These are phyloP conservation scores for Colletotrichum euphorbiae DNA, from an alignment of 2,329 filamentous ascomycete genomes.

Conservation along the genomic window DNA sequence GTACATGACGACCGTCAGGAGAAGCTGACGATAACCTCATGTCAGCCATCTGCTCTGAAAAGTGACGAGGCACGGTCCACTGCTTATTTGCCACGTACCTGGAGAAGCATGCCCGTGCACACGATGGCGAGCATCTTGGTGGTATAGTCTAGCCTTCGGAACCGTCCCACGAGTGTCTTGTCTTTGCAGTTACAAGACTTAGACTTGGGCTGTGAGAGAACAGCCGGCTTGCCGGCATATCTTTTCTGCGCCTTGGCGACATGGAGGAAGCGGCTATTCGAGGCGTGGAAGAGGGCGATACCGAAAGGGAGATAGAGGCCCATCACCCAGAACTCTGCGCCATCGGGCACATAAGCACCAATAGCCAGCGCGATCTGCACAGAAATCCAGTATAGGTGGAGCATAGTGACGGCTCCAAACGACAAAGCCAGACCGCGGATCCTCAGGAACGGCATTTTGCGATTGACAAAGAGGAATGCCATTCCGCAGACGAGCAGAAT, in stretches of 20 bases:
- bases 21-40: constrained; percentile 55
- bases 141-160: constrained; percentile 57
- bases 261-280: constrained; percentile 70
- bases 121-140: constrained; percentile 63
- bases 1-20: constrained; percentile 70
- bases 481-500: constrained; percentile 53
- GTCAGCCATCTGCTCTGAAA: constrained; percentile 33
- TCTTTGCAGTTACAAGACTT: constrained; percentile 38
- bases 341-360: constrained; percentile 58
- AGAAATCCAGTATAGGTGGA: constrained; percentile 58
- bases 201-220: constrained; percentile 33
- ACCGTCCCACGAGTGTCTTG: constrained; percentile 50
- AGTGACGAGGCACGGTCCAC: constrained; percentile 19
- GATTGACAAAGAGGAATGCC: constrained; percentile 53
- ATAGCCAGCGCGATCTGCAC: constrained; percentile 54
- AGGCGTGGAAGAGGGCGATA: constrained; percentile 74
- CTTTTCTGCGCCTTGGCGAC: constrained; percentile 65
- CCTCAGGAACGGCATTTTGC: constrained; percentile 54
- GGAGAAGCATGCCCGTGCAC: constrained; percentile 64
- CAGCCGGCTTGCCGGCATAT: constrained; percentile 37
- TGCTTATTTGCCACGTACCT: constrained; percentile 57
- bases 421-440: constrained; percentile 47
- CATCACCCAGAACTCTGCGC: constrained; percentile 75
- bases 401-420: constrained; percentile 50
- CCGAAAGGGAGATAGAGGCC: constrained; percentile 72